phyloP scores from a whole-genome alignment of 495 filamentous ascomycete genomes.

The Trichoderma parareesei region DNA sequence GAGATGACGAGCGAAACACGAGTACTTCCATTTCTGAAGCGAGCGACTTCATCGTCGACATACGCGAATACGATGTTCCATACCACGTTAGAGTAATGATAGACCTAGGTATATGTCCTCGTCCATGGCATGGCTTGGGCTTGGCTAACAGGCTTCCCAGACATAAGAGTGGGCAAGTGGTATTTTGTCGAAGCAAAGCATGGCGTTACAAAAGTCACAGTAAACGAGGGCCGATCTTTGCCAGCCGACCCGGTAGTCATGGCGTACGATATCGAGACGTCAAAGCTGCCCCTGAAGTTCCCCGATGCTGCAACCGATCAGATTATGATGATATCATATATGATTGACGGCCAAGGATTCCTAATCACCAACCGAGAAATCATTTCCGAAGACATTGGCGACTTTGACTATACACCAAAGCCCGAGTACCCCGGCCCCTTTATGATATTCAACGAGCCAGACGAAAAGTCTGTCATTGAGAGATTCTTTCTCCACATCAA shows the following conservation, averaged over 20 bases:
- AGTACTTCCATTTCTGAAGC: slow-evolving; percentile 73
- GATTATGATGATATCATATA: slow-evolving; percentile 99
- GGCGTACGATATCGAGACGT: slow-evolving; percentile 97
- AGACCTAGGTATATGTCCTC: slow-evolving; percentile 58
- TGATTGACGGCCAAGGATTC: slow-evolving; percentile 99
- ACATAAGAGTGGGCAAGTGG: slow-evolving; percentile 95
- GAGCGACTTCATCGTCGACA: slow-evolving; percentile 97
- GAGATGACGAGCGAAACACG: slow-evolving; percentile 75
- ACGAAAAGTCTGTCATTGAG: slow-evolving; percentile 81
- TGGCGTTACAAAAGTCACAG: slow-evolving; percentile 69
- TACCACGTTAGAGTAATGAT: slow-evolving; percentile 99
- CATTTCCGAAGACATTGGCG: slow-evolving; percentile 92
- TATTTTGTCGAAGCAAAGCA: slow-evolving; percentile 94
- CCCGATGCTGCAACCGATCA: slow-evolving; percentile 94
- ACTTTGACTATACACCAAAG: slow-evolving; percentile 97
- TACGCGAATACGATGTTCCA: slow-evolving; percentile 97
- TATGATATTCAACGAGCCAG: slow-evolving; percentile 95
- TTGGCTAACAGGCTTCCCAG: slow-evolving; percentile 35
- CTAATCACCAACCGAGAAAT: slow-evolving; percentile 98
- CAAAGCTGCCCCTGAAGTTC: slow-evolving; percentile 93
- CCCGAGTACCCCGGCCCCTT: slow-evolving; percentile 93
- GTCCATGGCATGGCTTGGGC: neutral
- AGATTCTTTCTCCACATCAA: slow-evolving; percentile 95
- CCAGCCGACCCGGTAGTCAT: slow-evolving; percentile 92
- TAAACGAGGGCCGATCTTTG: slow-evolving; percentile 79